A percentile compares a stretch with the other conserved stretches of the same genome.
phyloP scores from a whole-genome alignment of 495 filamentous ascomycete species.

The Extremus antarcticus region DNA sequence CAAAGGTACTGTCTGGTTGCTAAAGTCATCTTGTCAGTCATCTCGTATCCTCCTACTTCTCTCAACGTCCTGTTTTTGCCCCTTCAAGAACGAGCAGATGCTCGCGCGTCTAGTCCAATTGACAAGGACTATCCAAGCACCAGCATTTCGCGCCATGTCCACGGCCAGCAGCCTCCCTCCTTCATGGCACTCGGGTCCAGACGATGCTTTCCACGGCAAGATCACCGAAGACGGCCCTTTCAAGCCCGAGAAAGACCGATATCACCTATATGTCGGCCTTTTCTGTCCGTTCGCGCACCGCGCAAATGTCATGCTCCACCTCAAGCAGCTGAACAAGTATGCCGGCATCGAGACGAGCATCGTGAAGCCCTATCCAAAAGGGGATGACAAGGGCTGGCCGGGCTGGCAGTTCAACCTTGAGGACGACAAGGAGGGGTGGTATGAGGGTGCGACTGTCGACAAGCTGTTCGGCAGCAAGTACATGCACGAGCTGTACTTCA shows the following conservation, averaged over 20 bases:
- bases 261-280: slow-evolving; percentile 35
- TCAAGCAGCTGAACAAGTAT: slow-evolving; percentile 27
- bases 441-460: slow-evolving; percentile 42
- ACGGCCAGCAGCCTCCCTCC: slow-evolving; percentile 5
- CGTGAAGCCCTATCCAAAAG: slow-evolving; percentile 35
- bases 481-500: slow-evolving; percentile 44
- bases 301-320: slow-evolving; percentile 33
- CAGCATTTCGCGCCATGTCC: background rate
- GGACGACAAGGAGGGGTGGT: slow-evolving; percentile 32
- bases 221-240: slow-evolving; percentile 29
- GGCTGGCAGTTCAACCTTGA: slow-evolving; percentile 39
- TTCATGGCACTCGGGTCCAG: slow-evolving; percentile 12
- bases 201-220: slow-evolving; percentile 28
- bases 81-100: background rate
- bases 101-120: background rate
- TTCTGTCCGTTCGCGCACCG: slow-evolving; percentile 46
- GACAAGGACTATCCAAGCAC: background rate
- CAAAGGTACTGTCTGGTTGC: background rate
- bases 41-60: background rate
- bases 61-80: background rate
- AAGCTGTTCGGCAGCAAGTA: slow-evolving; percentile 39
- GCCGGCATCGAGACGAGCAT: slow-evolving; percentile 26
- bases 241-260: slow-evolving; percentile 28
- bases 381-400: slow-evolving; percentile 36
- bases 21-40: background rate